phyloP scores from a whole-genome alignment of 1,284 basidiomycete species.

The Cryptococcus hybrid region DNA sequence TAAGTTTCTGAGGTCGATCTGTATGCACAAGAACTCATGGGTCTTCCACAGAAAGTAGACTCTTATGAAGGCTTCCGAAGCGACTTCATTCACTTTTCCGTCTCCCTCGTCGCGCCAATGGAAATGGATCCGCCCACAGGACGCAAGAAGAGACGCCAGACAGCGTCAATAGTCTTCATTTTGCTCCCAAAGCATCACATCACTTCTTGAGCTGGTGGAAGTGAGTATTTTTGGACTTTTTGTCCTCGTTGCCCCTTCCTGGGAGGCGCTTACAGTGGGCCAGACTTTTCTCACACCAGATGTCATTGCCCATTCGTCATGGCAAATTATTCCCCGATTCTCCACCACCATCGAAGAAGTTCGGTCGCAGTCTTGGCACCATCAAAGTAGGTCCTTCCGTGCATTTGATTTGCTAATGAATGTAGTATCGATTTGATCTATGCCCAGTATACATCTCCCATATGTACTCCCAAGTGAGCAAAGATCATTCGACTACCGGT shows the following conservation, averaged over 20 bases:
- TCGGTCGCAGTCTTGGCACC: conserved; percentile 83
- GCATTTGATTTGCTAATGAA: neutral
- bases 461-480: conserved; percentile 75
- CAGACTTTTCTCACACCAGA: conserved; percentile 70
- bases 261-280: too few relatives aligned
- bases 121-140: conserved; percentile 18
- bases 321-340: conserved; percentile 74
- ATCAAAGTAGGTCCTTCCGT: conserved; percentile 59
- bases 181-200: conserved; percentile 80
- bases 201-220: conserved; percentile 93
- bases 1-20: conserved; percentile 37
- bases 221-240: conserved; percentile 11
- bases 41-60: conserved; percentile 53
- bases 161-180: conserved; percentile 74
- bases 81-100: conserved; percentile 89
- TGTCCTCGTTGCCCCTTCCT: too few relatives aligned
- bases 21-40: neutral
- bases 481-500: conserved; percentile 73
- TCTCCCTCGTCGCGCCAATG: conserved; percentile 71
- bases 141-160: conserved; percentile 20
- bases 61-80: conserved; percentile 89
- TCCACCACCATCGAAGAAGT: conserved; percentile 77
- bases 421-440: conserved; percentile 71
- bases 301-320: conserved; percentile 83
- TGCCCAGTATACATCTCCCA: conserved; percentile 82